Base-by-base conservation (phyloP, 2,329 filamentous ascomycete species). In the Aspergillus ustus region DNA sequence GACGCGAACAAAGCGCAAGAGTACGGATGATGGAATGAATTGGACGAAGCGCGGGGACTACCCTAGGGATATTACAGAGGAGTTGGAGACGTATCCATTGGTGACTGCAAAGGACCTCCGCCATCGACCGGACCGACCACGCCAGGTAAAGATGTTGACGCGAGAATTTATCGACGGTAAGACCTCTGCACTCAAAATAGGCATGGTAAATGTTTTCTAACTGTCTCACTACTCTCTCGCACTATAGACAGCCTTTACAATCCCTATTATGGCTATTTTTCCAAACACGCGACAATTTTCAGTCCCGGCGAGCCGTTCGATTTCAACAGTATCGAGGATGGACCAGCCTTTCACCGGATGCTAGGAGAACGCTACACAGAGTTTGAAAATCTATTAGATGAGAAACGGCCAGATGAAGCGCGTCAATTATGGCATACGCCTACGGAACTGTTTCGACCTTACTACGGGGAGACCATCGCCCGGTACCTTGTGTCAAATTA, bases 391-490 rank as follows among this genome's bases (percentile, higher is more conserved):
- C 81, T 83, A 22, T 86, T 99, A 61, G 96, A 99, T 75, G 85
- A 84, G 50, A 83, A 86, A 61, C 83, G 89, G 22, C 86, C 86
- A 51, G 87, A 91, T 80, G 87, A 91, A 52, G 90, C 91, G 45
- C 88, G 95, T 9, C 95, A 99, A 80, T 84, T 99, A 50, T 99
- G 95, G 95, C 96, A 99, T 77, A 99, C 95, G 13, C 95, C 96
- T 0, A 99, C 95, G 0, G 95, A 99, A 81, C 87, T 99, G 20
- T 99, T 99, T 81, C 87, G 92, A 34, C 95, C 96, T 0, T 96
- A 94, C 79, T 99, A 99, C 76, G 96, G 94, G 73, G 93, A 99
- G 82, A 92, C 95, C 37, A 92, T 99, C 68, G 95, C 94, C n/a
- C 89, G 94, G 20, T 97, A 98, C 77, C 87, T 99, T 49, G 89